Evolutionary conservation across 768 basidiomycete genomes (phyloP).

Genomic region (Naganishia friedmannii): DNA sequence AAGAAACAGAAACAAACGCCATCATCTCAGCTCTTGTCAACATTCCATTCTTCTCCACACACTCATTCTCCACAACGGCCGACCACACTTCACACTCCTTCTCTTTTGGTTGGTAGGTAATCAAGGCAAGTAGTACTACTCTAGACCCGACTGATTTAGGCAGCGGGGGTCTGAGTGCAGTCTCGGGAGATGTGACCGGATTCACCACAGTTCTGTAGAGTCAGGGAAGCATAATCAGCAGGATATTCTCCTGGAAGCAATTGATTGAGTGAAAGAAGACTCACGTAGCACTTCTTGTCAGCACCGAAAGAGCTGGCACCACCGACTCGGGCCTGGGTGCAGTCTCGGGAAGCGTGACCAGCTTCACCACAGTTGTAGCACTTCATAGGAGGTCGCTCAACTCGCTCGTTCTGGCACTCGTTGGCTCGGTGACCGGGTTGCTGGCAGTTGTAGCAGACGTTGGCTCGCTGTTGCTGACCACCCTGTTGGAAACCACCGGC

Average conservation of each 20-base stretch:
- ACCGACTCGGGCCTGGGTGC: conserved; percentile 36
- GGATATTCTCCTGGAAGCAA: neutral
- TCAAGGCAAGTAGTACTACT: neutral
- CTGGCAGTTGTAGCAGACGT: conserved; percentile 36
- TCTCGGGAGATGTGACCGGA: conserved; percentile 52
- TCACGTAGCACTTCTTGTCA: conserved; percentile 51
- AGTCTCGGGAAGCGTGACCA: conserved; percentile 41
- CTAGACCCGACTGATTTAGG: conserved; percentile 3
- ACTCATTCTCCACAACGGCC: neutral
- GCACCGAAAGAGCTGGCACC: conserved; percentile 37
- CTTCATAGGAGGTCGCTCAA: conserved; percentile 34
- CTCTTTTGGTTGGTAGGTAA: neutral
- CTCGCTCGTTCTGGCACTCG: conserved; percentile 34
- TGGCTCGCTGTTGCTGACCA: conserved; percentile 1
- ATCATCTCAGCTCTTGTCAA: neutral
- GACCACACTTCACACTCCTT: conserved; percentile 10
- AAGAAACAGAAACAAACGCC: neutral
- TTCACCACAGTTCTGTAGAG: conserved; percentile 51
- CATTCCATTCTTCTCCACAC: neutral
- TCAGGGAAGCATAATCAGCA: neutral
- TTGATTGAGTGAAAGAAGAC: conserved; percentile 25
- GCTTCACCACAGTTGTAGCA: conserved; percentile 41
- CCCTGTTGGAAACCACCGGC: neutral
- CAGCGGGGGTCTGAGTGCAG: conserved; percentile 40
- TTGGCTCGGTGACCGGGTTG: conserved; percentile 34